Conservation (phyloP, 495 filamentous ascomycete species). For the Podospora pseudocomata region DNA sequence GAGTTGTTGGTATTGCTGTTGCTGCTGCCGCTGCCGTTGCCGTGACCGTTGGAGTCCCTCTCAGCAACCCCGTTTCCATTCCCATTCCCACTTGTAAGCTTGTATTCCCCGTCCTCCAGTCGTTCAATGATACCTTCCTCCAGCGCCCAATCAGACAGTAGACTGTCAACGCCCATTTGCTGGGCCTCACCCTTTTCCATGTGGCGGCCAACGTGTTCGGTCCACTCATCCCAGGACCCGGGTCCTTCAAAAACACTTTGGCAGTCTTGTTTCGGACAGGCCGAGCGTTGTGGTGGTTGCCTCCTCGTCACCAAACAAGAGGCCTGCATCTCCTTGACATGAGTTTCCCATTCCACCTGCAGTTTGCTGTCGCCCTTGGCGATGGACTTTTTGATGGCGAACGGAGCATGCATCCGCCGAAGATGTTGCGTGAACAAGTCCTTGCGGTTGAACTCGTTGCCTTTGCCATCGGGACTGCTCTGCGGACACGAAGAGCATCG, state of each 20-base stretch:
- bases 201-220: constrained; percentile 90
- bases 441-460: constrained; percentile 76
- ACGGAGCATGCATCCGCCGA: constrained; percentile 81
- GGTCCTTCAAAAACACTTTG: constrained; percentile 60
- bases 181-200: constrained; percentile 64
- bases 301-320: constrained; percentile 69
- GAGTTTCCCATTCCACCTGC: constrained; percentile 52
- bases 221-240: constrained; percentile 80
- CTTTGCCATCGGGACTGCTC: constrained; percentile 56
- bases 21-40: constrained; percentile 8
- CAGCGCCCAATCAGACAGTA: constrained; percentile 54
- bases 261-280: constrained; percentile 70
- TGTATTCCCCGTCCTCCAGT: constrained; percentile 48
- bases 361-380: constrained; percentile 51
- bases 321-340: constrained; percentile 57
- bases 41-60: constrained; percentile 1
- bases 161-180: constrained; percentile 47
- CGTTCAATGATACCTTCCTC: constrained; percentile 56
- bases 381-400: constrained; percentile 46
- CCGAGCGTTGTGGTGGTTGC: constrained; percentile 60
- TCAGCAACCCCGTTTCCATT: background rate
- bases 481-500: constrained; percentile 71
- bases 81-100: constrained; percentile 38
- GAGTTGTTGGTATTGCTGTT: constrained; percentile 16
- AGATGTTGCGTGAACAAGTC: constrained; percentile 94